Evolutionary conservation across 495 filamentous ascomycete species (phyloP).

Genomic region (Staphylotrichum longicolle): DNA sequence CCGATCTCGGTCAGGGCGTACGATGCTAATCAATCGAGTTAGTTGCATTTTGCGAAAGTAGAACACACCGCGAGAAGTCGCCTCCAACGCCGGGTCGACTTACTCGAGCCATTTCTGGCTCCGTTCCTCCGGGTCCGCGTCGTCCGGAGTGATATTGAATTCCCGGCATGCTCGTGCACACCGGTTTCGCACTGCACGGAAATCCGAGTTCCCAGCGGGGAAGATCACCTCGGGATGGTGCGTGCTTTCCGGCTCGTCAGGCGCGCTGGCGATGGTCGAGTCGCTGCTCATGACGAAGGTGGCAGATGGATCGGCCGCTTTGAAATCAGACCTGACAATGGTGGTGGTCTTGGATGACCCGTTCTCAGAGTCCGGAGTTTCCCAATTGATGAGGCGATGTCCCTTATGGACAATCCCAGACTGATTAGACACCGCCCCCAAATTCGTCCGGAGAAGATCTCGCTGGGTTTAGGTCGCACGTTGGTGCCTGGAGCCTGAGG

Average conservation of each 20-base stretch:
- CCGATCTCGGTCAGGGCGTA: conserved; percentile 33
- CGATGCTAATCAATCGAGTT: conserved; percentile 27
- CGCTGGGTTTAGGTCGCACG: no score
- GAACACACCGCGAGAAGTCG: no score
- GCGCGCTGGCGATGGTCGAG: conserved; percentile 3
- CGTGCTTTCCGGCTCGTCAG: background rate
- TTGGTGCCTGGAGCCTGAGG: background rate
- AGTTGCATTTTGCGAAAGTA: background rate
- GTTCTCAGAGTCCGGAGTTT: no score
- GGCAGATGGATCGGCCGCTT: background rate
- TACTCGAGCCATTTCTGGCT: conserved; percentile 37
- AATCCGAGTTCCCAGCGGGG: conserved; percentile 38
- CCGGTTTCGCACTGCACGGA: conserved; percentile 33
- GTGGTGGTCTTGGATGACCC: no score
- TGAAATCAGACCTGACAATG: no score
- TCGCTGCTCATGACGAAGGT: conserved; percentile 13
- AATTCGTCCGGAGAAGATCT: no score
- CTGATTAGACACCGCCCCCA: no score
- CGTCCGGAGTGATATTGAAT: conserved; percentile 38
- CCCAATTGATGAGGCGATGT: no score
- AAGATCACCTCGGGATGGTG: conserved; percentile 24
- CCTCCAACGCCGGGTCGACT: conserved; percentile 13
- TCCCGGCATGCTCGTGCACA: conserved; percentile 36
- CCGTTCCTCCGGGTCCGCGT: conserved; percentile 32
- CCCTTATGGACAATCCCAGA: no score